A percentile compares a stretch with the other conserved stretches of the same genome.
These are phyloP conservation scores for Pseudonitzschia pungens DNA, from an alignment of 108 stramenopile genomes.

Conservation along the genomic window DNA sequence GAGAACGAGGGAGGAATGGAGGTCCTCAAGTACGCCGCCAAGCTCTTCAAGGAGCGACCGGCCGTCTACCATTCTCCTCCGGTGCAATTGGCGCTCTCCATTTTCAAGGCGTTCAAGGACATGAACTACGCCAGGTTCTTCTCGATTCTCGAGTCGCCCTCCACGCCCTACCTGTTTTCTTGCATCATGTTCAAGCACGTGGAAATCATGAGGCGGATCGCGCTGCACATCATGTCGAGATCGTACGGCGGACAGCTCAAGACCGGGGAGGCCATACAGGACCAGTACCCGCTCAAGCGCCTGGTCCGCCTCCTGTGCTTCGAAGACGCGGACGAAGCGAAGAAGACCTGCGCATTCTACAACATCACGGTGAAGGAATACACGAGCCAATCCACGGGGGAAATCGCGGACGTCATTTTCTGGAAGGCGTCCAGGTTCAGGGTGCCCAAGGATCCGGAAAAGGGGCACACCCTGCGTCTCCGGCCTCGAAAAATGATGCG, in stretches of 20 bases:
- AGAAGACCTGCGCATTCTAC: slow-evolving; percentile 71
- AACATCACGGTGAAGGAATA: slow-evolving; percentile 67
- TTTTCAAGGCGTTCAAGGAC: slow-evolving; percentile 84
- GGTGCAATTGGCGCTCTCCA: slow-evolving; percentile 81
- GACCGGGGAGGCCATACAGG: slow-evolving; percentile 69
- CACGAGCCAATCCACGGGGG: slow-evolving; percentile 11
- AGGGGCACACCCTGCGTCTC: slow-evolving; percentile 58
- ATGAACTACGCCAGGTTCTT: slow-evolving; percentile 88
- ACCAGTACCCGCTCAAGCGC: slow-evolving; percentile 69
- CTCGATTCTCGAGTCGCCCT: slow-evolving; percentile 49
- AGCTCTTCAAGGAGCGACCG: slow-evolving; percentile 61
- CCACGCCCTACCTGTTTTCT: slow-evolving; percentile 76
- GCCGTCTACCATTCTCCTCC: slow-evolving; percentile 75
- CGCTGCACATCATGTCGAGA: slow-evolving; percentile 72
- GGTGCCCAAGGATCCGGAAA: slow-evolving; percentile 75
- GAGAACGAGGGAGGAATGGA: slow-evolving; percentile 93
- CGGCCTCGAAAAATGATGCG: slow-evolving; percentile 80
- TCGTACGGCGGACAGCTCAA: slow-evolving; percentile 76
- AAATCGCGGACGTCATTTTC: slow-evolving; percentile 41
- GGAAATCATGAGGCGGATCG: slow-evolving; percentile 77
- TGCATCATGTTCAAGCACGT: slow-evolving; percentile 93
- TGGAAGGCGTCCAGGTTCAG: slow-evolving; percentile 74
- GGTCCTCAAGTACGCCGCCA: slow-evolving; percentile 82
- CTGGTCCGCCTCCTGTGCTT: slow-evolving; percentile 73
- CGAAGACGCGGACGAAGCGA: slow-evolving; percentile 79